Conservation (phyloP, 306 rosid genomes). For the Quercus glauca region DNA sequence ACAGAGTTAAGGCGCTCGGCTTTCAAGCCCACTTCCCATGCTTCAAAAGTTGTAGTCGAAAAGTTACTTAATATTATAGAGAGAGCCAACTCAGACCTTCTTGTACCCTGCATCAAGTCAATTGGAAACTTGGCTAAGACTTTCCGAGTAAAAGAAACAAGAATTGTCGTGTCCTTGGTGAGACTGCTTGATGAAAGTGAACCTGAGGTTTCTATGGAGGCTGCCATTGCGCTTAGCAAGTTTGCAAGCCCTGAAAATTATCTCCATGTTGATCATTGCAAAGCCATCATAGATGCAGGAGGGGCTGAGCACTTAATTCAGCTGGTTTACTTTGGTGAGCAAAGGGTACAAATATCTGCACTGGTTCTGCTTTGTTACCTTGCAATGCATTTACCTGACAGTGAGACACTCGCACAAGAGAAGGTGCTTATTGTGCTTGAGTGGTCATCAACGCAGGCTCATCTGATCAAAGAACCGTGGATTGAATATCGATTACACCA, state of each 20-base stretch:
- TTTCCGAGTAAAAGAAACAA: conserved; percentile 63
- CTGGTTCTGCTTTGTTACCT: conserved; percentile 54
- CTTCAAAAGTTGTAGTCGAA: conserved; percentile 66
- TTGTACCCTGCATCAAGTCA: conserved; percentile 46
- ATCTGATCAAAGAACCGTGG: conserved; percentile 30
- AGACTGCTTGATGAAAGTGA: conserved; percentile 68
- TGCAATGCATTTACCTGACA: conserved; percentile 68
- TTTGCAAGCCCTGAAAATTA: conserved; percentile 67
- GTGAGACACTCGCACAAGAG: conserved; percentile 66
- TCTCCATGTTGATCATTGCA: conserved; percentile 69
- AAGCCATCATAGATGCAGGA: conserved; percentile 63
- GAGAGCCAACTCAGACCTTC: conserved; percentile 39
- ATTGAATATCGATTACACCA: conserved; percentile 50
- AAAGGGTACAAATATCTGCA: conserved; percentile 53
- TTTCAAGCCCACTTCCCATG: conserved; percentile 77
- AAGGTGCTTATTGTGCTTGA: conserved; percentile 77
- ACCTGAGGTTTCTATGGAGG: conserved; percentile 39
- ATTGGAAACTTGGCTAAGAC: conserved; percentile 73
- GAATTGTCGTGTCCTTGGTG: conserved; percentile 57
- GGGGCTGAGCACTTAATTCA: conserved; percentile 74
- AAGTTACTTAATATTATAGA: conserved; percentile 46
- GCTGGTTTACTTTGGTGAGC: conserved; percentile 65
- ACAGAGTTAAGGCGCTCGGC: conserved; percentile 61
- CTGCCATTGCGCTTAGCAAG: conserved; percentile 48
- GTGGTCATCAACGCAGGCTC: conserved; percentile 63